Percentiles rank a stretch among this genome's conserved stretches.
Evolutionary conservation across 306 rosid species (phyloP).

Genomic region (Lagenaria siceraria): DNA sequence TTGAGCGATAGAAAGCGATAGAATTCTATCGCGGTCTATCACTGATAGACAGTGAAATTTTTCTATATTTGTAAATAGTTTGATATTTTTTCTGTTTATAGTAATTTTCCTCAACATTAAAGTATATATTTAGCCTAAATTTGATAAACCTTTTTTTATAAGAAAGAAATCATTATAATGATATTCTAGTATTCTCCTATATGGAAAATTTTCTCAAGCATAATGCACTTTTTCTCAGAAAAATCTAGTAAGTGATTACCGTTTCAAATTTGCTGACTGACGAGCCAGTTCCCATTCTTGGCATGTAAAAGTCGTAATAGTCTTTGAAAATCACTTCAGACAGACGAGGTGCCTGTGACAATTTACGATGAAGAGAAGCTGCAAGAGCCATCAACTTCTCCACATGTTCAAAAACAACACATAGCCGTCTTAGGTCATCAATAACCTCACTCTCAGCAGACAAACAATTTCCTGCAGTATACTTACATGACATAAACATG

Average conservation of each 20-base stretch:
- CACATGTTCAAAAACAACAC: constrained; percentile 59
- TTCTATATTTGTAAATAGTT: too few relatives aligned
- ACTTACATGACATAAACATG: not conserved
- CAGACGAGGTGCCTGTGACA: constrained; percentile 65
- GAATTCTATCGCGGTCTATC: too few relatives aligned
- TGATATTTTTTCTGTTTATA: too few relatives aligned
- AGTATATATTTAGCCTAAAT: not conserved
- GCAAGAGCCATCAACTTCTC: constrained; percentile 64
- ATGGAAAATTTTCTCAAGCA: not conserved
- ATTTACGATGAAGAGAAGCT: constrained; percentile 85
- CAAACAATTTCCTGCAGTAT: constrained; percentile 50
- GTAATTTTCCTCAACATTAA: not conserved
- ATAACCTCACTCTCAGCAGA: constrained; percentile 56
- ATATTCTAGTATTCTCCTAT: not conserved
- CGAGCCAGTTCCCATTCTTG: constrained; percentile 49
- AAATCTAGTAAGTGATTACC: constrained; percentile 31
- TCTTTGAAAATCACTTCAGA: constrained; percentile 61
- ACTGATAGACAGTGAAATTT: too few relatives aligned
- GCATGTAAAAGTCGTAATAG: constrained; percentile 48
- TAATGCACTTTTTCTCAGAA: not conserved
- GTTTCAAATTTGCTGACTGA: constrained; percentile 21
- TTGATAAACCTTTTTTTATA: not conserved
- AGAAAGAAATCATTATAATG: not conserved
- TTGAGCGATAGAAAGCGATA: too few relatives aligned
- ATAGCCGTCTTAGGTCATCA: constrained; percentile 55